Evolutionary conservation across 176 grass and related monocot species (phyloP), one percentile per base, ranked within the genome.

Genomic region (Oropetium thomaeum): DNA sequence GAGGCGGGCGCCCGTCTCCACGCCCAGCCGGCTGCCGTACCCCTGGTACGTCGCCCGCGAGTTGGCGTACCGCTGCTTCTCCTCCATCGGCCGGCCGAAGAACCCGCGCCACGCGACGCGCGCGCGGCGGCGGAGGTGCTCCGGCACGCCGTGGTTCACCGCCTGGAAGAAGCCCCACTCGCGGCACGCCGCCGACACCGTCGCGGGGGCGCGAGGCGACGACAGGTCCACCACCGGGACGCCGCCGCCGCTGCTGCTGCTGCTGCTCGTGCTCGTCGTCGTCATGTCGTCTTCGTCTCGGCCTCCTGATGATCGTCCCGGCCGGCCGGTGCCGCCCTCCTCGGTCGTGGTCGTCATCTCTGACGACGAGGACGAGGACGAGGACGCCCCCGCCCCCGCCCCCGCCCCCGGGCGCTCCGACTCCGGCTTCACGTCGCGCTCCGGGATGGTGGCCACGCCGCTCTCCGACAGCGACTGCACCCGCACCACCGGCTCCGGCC

Each of bases 131-230:
- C 93, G 80, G 19, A 93, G 83, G 7, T 59, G 83, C 0, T 20
- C 49, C 0, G 80, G 20, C 16, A 97, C 83, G 54, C 94, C 94
- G 60, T 97, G 94, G 87, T 97, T 93, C 39, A 93, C 84, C 7
- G 69, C 94, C 84, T 97, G 94, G 75, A 97, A 97, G 80, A 97
- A 97, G 16, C 94, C 94, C 94, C 94, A 93, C 30, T 83, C 83
- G 12, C 75, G 65, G 83, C 94, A 93, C 49, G 86, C 94, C 58
- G 52, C 86, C 47, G 81, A 52, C 26, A 91, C 75, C 40, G 68
- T 52, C 75, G 49, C 67, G 35, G 57, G 22, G 61, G 40, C 47
- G 35, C 40, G 3, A 11, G 22, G 16, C 47, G 60, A 69, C 63
- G 85, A 59, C 39, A 97, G 29, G 78, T 97, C 94, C 11, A 97